Evolutionary conservation across 306 rosid genomes (phyloP).

Genomic region (Benincasa hispida): DNA sequence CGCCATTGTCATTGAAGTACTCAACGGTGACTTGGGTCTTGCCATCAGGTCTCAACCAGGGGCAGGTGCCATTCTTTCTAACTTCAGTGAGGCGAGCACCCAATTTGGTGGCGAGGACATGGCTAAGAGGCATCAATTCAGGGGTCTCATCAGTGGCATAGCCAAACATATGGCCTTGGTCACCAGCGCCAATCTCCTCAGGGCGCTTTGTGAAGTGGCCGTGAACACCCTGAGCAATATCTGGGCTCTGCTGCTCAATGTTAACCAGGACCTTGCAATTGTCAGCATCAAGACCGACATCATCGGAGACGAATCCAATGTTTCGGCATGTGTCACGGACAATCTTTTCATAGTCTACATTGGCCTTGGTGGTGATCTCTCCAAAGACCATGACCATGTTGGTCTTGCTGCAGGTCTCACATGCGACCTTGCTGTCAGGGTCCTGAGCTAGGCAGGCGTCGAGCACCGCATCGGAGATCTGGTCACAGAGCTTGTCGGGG

Average conservation of each 20-base stretch:
- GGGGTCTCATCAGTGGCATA: constrained; percentile 99
- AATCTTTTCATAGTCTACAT: constrained; percentile 89
- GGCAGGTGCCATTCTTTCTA: constrained; percentile 88
- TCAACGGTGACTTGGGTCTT: constrained; percentile 97
- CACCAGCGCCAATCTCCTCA: constrained; percentile 99
- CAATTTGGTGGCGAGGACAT: constrained; percentile 91
- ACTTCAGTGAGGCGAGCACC: constrained; percentile 94
- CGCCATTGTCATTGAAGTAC: constrained; percentile 81
- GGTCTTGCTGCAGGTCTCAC: constrained; percentile 98
- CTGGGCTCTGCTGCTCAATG: constrained; percentile 99
- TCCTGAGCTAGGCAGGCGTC: constrained; percentile 97
- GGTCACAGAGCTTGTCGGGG: constrained; percentile 99
- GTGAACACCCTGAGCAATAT: constrained; percentile 98
- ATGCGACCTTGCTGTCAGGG: constrained; percentile 99
- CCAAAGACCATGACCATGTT: constrained; percentile 99
- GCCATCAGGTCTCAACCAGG: constrained; percentile 98
- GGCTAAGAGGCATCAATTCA: constrained; percentile 86
- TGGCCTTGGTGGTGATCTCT: constrained; percentile 97
- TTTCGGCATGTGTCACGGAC: constrained; percentile 87
- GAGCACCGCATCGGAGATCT: constrained; percentile 98
- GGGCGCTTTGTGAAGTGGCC: constrained; percentile 99
- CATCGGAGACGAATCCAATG: constrained; percentile 84
- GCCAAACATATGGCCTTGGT: constrained; percentile 99
- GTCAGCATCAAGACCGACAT: constrained; percentile 98
- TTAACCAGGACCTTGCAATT: constrained; percentile 97